phyloP scores from a whole-genome alignment of 108 stramenopile species.

The Skeletonema marinoi region DNA sequence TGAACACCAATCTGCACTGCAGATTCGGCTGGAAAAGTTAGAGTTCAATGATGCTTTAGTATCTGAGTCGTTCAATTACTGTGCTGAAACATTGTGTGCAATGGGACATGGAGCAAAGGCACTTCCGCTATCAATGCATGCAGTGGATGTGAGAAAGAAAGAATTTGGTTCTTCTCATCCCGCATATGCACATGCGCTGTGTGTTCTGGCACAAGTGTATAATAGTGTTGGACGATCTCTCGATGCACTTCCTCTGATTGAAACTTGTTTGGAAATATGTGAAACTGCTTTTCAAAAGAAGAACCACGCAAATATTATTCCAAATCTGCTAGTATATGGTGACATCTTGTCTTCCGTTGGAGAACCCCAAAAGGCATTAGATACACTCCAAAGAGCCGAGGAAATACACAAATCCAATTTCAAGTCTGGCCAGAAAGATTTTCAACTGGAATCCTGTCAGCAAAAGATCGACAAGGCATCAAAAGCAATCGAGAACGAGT shows the following conservation, averaged over 20 bases:
- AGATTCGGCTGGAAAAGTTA: constrained; percentile 1
- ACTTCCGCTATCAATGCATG: constrained; percentile 14
- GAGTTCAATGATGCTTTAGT: constrained; percentile 9
- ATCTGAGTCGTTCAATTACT: constrained; percentile 26
- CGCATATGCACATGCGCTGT: constrained; percentile 23
- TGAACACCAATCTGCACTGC: constrained; percentile 14
- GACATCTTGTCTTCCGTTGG: constrained; percentile 10
- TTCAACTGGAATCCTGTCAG: constrained; percentile 3
- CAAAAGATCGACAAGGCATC: constrained; percentile 4
- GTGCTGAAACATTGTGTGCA: constrained; percentile 14
- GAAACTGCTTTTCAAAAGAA: constrained; percentile 5
- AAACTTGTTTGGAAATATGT: constrained; percentile 17
- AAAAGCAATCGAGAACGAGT: not conserved
- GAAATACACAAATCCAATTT: constrained; percentile 19
- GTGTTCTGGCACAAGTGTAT: constrained; percentile 6
- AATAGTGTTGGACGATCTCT: constrained; percentile 1
- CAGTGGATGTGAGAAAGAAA: constrained; percentile 12
- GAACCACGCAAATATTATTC: constrained; percentile 30
- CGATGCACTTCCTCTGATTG: constrained; percentile 12
- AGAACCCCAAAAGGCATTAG: not conserved
- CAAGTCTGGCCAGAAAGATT: constrained; percentile 8
- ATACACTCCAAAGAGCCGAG: not conserved
- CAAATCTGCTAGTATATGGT: constrained; percentile 10
- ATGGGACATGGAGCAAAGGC: constrained; percentile 12
- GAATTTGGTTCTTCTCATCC: constrained; percentile 17